Evolutionary conservation across 2,329 filamentous ascomycete species (phyloP), one percentile per base, ranked within the genome.

Genomic region (Fusarium goolgardi): DNA sequence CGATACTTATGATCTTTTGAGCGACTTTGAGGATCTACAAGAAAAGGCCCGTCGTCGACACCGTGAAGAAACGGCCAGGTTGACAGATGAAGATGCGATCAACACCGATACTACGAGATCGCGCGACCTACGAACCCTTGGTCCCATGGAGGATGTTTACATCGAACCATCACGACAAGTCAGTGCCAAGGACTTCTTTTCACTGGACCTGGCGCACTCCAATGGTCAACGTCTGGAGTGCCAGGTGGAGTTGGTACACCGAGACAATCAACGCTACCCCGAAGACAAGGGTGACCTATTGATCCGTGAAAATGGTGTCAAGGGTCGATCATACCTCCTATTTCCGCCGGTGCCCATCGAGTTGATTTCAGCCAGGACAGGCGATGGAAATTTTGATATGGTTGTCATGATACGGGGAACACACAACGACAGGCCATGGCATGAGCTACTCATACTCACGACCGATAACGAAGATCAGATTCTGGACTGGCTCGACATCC

Each of bases 151-250:
- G 34, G 87, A 87, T 55, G 87, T 96, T 12, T 83, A 81, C 43
- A 90, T 98, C 56, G 90, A 97, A 74, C 84, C 87, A n/a, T 86
- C 82, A 39, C 89, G 93, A 56, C 93, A 94, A 74, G 96, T 99
- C 41, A 90, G 88, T 67, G 94, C 95, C 45, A 91, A 97, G 73
- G 96, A 99, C 77, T 89, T 91, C 71, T 99, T 99, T 77, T 91
- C 91, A 59, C 84, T 99, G 71, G 90, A 94, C 63, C 80, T 99
- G 16, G 85, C 87, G 51, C 96, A 99, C 78, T 97, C 95, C 2
- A 97, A 88, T 73, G 94, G 95, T 3, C 95, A 98, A 76, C 86
- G 94, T 63, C 85, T 99, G 44, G 93, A 93, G 72, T 97, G 96
- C 75, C 91, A 92, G 71, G 88, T 97, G 18, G 96, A 99, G 77